Percentiles rank a stretch among this genome's conserved stretches.
phyloP scores from a whole-genome alignment of 352 stramenopile species.

The Stramenopiles sp. region DNA sequence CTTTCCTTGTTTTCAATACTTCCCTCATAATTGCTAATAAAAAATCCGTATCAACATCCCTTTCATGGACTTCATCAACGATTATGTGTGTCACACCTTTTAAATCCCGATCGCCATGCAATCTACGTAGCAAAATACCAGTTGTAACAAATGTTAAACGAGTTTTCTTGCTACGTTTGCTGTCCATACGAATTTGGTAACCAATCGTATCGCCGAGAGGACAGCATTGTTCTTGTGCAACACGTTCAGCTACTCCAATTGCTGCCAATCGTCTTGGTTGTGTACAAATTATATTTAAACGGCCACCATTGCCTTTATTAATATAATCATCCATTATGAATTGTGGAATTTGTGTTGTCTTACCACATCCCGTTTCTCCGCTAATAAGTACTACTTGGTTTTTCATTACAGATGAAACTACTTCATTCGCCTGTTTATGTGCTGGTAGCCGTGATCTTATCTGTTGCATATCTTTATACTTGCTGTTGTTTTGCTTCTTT shows the following conservation, averaged over 20 bases:
- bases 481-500: background rate
- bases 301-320: slow-evolving; percentile 35
- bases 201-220: slow-evolving; percentile 34
- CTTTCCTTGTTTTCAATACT: slow-evolving; percentile 33
- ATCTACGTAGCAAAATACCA: slow-evolving; percentile 67
- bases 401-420: slow-evolving; percentile 37
- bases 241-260: slow-evolving; percentile 74
- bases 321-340: slow-evolving; percentile 78
- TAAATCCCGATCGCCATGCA: slow-evolving; percentile 55
- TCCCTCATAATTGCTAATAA: slow-evolving; percentile 70
- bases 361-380: slow-evolving; percentile 80
- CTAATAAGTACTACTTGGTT: slow-evolving; percentile 79
- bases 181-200: slow-evolving; percentile 82
- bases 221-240: slow-evolving; percentile 51
- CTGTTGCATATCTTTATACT: slow-evolving; percentile 17
- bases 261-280: slow-evolving; percentile 85
- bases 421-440: slow-evolving; percentile 26
- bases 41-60: slow-evolving; percentile 85
- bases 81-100: slow-evolving; percentile 82
- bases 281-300: slow-evolving; percentile 81
- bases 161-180: slow-evolving; percentile 37
- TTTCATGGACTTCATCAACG: slow-evolving; percentile 93
- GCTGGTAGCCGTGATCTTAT: slow-evolving; percentile 30
- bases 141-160: slow-evolving; percentile 83
- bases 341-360: slow-evolving; percentile 82